Percentiles rank a stretch among this genome's conserved stretches.
Evolutionary conservation across 2,329 filamentous ascomycete genomes (phyloP).

Genomic region (Ceratocystis destructans): DNA sequence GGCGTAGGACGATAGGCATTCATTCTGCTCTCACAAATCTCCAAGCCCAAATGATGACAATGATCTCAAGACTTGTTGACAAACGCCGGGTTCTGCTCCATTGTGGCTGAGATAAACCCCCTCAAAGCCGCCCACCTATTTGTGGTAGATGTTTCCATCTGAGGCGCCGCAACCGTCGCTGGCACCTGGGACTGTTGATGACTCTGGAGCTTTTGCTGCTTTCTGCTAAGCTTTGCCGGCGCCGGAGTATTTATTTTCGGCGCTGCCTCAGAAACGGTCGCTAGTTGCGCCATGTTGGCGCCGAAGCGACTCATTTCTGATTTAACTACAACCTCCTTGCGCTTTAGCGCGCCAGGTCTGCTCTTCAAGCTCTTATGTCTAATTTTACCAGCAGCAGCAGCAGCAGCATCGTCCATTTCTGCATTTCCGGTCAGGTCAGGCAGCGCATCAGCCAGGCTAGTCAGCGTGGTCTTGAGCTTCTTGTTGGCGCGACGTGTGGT

Average conservation of each 20-base stretch:
- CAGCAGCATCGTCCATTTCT: conserved; percentile 29
- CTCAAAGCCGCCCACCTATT: conserved; percentile 70
- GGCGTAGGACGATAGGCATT: background rate
- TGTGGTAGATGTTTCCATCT: conserved; percentile 30
- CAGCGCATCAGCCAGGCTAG: conserved; percentile 65
- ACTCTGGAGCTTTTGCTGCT: conserved; percentile 9
- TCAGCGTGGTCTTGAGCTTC: conserved; percentile 63
- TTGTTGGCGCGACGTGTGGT: conserved; percentile 48
- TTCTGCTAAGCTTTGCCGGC: conserved; percentile 12
- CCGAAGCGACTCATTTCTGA: conserved; percentile 75
- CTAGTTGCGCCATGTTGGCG: conserved; percentile 65
- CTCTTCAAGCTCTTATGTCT: conserved; percentile 61
- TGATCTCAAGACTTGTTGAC: conserved; percentile 21
- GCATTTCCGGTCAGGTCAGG: conserved; percentile 43
- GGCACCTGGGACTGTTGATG: background rate
- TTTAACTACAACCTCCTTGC: conserved; percentile 65
- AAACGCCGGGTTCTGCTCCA: conserved; percentile 80
- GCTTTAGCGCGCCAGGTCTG: conserved; percentile 66
- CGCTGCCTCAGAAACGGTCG: conserved; percentile 23
- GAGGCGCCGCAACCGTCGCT: conserved; percentile 18
- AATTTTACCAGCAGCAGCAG: conserved; percentile 45
- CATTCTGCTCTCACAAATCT: background rate
- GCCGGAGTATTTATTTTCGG: background rate
- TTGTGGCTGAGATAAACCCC: conserved; percentile 69
- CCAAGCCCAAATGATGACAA: background rate